A percentile compares a stretch with the other conserved stretches of the same genome.
phyloP scores from a whole-genome alignment of 768 basidiomycete genomes.

The Trametes gibbosa region DNA sequence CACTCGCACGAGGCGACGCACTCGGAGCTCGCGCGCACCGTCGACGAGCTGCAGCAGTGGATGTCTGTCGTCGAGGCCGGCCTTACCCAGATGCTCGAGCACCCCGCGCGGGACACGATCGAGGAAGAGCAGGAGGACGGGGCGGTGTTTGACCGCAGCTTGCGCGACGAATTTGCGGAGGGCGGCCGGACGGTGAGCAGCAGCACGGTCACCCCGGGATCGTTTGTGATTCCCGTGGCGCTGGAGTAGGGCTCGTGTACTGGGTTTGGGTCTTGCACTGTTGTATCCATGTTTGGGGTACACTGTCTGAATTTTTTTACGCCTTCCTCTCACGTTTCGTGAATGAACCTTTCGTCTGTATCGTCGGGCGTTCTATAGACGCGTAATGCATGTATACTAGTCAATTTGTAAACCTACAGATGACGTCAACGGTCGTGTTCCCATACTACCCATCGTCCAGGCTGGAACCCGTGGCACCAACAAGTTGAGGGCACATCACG shows the following conservation, averaged over 20 bases:
- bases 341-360: neutral
- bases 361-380: neutral
- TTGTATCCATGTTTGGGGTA: no score
- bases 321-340: no score
- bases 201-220: slow-evolving; percentile 4
- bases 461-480: no score
- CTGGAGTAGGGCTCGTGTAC: slow-evolving; percentile 2
- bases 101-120: slow-evolving; percentile 48
- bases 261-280: no score
- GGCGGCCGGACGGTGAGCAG: slow-evolving; percentile 9
- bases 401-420: neutral
- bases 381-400: neutral
- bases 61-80: slow-evolving; percentile 72
- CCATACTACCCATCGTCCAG: neutral
- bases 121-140: slow-evolving; percentile 49
- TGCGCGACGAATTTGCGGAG: neutral
- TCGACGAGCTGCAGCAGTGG: slow-evolving; percentile 78
- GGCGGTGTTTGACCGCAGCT: slow-evolving; percentile 4
- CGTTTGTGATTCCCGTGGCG: slow-evolving; percentile 12
- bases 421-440: neutral
- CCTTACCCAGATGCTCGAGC: slow-evolving; percentile 62
- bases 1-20: slow-evolving; percentile 59
- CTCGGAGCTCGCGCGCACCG: slow-evolving; percentile 64
- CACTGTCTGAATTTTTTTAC: no score
- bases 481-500: no score